Evolutionary conservation across 352 stramenopile genomes (phyloP), one percentile per base, ranked within the genome.

Genomic region (Phytophthora crassamura): DNA sequence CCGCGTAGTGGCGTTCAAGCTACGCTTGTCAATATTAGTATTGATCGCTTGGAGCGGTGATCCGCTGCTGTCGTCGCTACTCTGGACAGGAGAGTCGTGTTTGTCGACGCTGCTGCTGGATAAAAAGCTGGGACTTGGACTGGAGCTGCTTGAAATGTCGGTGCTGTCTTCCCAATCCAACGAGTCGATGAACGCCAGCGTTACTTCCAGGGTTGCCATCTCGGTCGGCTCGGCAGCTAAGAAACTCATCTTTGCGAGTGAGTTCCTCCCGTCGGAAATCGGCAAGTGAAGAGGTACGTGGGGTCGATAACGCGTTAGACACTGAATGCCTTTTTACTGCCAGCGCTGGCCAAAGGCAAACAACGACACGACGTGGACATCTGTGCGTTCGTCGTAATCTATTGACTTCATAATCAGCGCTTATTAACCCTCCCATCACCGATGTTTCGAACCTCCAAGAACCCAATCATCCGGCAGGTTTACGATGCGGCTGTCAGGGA

Each of bases 161-260:
- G 6, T 34, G 11, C 22, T 34, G 8, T 5, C 47, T 54, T 30
- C 16, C 47, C 22, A 49, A 3, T 59, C 11, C 7, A 59, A 28
- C 1, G 54, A 62, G 22, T 62, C 54, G 7, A 62, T 48, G n/a
- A 62, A 54, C 16, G 42, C 54, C 5, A 62, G 42, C 5, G 34
- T 47, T 42, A 54, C 54, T 15, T 62, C 45, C 20, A 62, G 33
- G 14, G 33, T 28, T 9, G 35, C 20, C 33, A 54, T 36, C 15
- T 43, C 47, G 32, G 25, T 10, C 15, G 41, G n/a, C 7, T 54
- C 33, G 4, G 30, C 33, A 3, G 9, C 33, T 20, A 41, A 41
- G 30, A 53, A 53, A 30, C 32, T 41, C 47, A 54, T 54, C 34
- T 20, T 5, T 38, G 45, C 2, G 38, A 10, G 14, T 15, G 43